phyloP scores from a whole-genome alignment of 371 early-diverging fungal genomes.

The Rhizomucor pusillus region DNA sequence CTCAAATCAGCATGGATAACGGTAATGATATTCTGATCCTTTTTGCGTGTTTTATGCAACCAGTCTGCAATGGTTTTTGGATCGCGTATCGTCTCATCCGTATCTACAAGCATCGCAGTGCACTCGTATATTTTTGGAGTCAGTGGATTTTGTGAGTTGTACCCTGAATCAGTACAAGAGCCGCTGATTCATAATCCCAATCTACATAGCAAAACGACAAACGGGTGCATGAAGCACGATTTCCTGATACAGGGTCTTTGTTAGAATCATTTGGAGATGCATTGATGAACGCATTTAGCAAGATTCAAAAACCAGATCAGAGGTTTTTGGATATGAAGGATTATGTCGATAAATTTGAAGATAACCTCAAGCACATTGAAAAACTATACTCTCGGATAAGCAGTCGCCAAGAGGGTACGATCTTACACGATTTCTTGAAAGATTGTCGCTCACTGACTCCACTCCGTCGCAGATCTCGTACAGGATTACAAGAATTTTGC shows the following conservation, averaged over 20 bases:
- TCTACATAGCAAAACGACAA: constrained; percentile 32
- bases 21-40: too few species aligned
- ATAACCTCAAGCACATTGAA: constrained; percentile 77
- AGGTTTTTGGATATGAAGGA: constrained; percentile 82
- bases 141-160: constrained; percentile 64
- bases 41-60: too few species aligned
- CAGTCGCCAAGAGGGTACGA: constrained; percentile 57
- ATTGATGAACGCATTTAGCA: constrained; percentile 80
- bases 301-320: constrained; percentile 86
- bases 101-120: constrained; percentile 65
- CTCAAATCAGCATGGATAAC: not conserved
- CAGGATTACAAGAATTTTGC: constrained; percentile 77
- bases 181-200: too few species aligned
- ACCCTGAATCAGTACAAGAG: too few species aligned
- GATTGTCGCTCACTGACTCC: too few species aligned
- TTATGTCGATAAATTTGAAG: constrained; percentile 76
- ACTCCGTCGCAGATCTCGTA: constrained; percentile 79
- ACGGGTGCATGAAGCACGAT: constrained; percentile 26
- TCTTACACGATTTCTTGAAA: too few species aligned
- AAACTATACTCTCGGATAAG: constrained; percentile 73
- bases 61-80: constrained; percentile 78
- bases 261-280: constrained; percentile 78
- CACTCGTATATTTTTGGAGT: constrained; percentile 78
- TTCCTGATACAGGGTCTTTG: constrained; percentile 34
- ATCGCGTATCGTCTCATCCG: constrained; percentile 83